Evolutionary conservation across 1,139 yeast species (phyloP), one percentile per base, ranked within the genome.

Genomic region (Nakaseomyces delphensis): DNA sequence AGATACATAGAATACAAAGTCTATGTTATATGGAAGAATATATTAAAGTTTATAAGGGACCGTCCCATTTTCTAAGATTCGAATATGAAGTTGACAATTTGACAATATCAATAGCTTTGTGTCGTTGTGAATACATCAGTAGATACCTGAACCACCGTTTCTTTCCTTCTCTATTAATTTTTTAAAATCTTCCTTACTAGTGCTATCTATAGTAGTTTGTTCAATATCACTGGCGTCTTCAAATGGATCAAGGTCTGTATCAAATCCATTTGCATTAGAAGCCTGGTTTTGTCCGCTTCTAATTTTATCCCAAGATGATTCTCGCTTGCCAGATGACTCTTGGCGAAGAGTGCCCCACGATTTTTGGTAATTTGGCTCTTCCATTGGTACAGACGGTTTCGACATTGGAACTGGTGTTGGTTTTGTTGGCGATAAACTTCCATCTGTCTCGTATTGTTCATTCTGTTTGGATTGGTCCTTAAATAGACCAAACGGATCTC

Each of bases 401-500:
- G 13, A 24, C 9, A 31, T 18, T 20, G 16, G 16, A 15, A 25
- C 30, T 19, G 19, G 31, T 4, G 21, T 15, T 25, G 29, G 30
- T 25, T 18, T 15, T 27, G 16, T n/a, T 28, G 27, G 7, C 4
- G 35, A 19, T 3, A n/a, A n/a, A 13, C 25, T 29, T 5, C 15
- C 32, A 14, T 14, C 11, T 7, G 32, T 14, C 18, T 35, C 21
- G 20, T 11, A 4, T 19, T 33, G 23, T 10, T 25, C 39, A 35
- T 30, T 1, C 5, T 11, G 3, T n/a, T 23, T 18, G 20, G 14
- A 18, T 6, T 30, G 59, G 2, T 64, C 63, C 24, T 60, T 50
- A 41, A 65, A 59, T 13, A 65, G 45, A 0, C 64, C 66, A 43
- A 65, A 24, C 2, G 66, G 66, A 45, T 66, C 69, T 37, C 64